Conservation (phyloP, 768 basidiomycete genomes). For the Mycena metata region DNA sequence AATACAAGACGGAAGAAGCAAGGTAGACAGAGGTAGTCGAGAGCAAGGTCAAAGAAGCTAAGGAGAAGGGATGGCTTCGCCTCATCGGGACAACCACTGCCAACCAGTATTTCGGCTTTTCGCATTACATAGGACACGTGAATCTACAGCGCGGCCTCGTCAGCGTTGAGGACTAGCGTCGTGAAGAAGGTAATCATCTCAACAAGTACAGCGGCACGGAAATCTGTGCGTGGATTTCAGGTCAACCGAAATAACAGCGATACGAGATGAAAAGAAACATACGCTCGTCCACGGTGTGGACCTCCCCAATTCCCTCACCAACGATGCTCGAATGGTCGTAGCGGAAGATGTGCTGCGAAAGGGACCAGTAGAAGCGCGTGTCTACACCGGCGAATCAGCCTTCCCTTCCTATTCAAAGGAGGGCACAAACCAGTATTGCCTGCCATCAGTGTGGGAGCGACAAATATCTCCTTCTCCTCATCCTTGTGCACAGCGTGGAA, state of each 20-base stretch:
- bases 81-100: too few relatives aligned
- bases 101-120: too few relatives aligned
- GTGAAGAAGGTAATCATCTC: constrained; percentile 36
- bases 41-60: too few relatives aligned
- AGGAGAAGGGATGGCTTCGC: too few relatives aligned
- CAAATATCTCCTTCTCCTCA: constrained; percentile 23
- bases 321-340: constrained; percentile 53
- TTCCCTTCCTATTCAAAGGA: background rate
- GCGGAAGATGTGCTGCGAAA: constrained; percentile 60
- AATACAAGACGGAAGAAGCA: too few relatives aligned
- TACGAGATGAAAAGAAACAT: constrained; percentile 22
- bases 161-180: constrained; percentile 30
- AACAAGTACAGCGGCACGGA: constrained; percentile 20
- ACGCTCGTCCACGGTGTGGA: constrained; percentile 69
- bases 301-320: constrained; percentile 38
- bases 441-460: constrained; percentile 49
- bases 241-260: too few relatives aligned
- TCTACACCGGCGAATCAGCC: constrained; percentile 43
- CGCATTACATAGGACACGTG: too few relatives aligned
- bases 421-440: constrained; percentile 49
- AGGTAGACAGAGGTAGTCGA: too few relatives aligned
- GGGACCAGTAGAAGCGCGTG: constrained; percentile 50
- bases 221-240: background rate
- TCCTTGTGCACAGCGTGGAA: constrained; percentile 45
- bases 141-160: constrained; percentile 23